Evolutionary conservation across 2,329 filamentous ascomycete species (phyloP).

Genomic region (Rutstroemia sp.): DNA sequence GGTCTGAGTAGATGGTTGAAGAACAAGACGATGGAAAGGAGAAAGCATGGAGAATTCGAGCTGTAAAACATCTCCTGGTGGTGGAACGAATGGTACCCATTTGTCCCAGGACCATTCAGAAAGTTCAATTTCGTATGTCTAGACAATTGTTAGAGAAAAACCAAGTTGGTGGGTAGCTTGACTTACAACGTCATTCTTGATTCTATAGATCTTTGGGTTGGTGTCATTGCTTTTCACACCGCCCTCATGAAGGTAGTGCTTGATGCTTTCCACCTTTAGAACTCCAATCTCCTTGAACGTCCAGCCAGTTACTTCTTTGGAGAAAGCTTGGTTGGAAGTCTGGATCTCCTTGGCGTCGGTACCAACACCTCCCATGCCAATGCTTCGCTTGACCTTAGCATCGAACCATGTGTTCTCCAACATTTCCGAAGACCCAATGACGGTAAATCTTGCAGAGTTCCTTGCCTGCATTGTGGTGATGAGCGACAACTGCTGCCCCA

Average conservation of each 20-base stretch:
- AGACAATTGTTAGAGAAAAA: slow-evolving; percentile 10
- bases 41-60: slow-evolving; percentile 99
- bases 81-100: slow-evolving; percentile 66
- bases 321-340: slow-evolving; percentile 78
- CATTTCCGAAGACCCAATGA: slow-evolving; percentile 81
- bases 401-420: slow-evolving; percentile 86
- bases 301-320: slow-evolving; percentile 83
- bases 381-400: slow-evolving; percentile 55
- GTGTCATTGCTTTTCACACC: slow-evolving; percentile 43
- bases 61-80: slow-evolving; percentile 68
- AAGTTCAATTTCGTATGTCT: slow-evolving; percentile 55
- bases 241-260: slow-evolving; percentile 63
- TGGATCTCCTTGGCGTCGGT: slow-evolving; percentile 45
- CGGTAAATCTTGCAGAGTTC: slow-evolving; percentile 83
- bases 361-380: slow-evolving; percentile 35
- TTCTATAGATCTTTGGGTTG: slow-evolving; percentile 85
- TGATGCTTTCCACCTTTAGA: slow-evolving; percentile 71
- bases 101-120: slow-evolving; percentile 75
- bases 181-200: slow-evolving; percentile 95
- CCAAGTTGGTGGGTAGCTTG: background rate
- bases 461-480: slow-evolving; percentile 84
- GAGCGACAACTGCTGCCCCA: slow-evolving; percentile 74
- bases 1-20: slow-evolving; percentile 51
- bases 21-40: slow-evolving; percentile 83
- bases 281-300: slow-evolving; percentile 92